Base-by-base conservation (phyloP, 495 filamentous ascomycete genomes). In the Alectoria sarmentosa region DNA sequence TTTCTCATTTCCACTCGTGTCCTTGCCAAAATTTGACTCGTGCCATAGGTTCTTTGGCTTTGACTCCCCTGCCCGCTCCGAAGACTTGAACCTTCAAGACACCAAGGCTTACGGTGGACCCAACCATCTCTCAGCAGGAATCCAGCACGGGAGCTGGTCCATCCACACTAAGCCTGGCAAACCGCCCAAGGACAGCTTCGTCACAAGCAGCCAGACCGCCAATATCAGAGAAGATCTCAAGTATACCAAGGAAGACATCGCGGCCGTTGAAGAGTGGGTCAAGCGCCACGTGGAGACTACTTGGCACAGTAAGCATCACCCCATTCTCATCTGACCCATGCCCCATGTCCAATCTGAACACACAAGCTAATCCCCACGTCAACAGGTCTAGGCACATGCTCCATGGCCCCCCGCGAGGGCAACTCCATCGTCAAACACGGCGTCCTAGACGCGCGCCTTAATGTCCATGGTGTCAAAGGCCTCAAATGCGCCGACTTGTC, bases 401-500 rank as follows among this genome's bases (percentile, higher is more conserved):
- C 85, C 63, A 94, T 94, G 89, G 88, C 88, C 0, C 90, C 90
- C 26, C 82, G 78, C 57, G 84, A 91, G 57, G 89, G 89, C 57
- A 92, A 89, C 77, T 85, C 83, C 65, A 89, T 91, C 66, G 88
- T 90, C 69, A 88, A 88, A 70, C 87, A 91, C 69, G 89, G 89
- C 48, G 90, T 92, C 4, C 73, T 94, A 4, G 89, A 94, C 71
- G 87, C 89, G 69, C 83, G 88, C 38, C 79, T 92, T 60, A 92
- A 91, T 67, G 89, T 92, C 48, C 85, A 92, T 69, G 90, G 89
- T 61, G 88, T 91, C 38, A 82, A 90, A 76, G 86, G 86, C 21
- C 83, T 94, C 58, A 92, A 92, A 79, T 88, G 91, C 49, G 88
- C 88, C 19, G 90, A 92, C 75, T 76, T 92, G 58, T 86, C 82